A percentile compares a stretch with the other conserved stretches of the same genome.
These are phyloP conservation scores for Scopulariopsis brevicaulis DNA, from an alignment of 2,329 filamentous ascomycete genomes.

Conservation along the genomic window DNA sequence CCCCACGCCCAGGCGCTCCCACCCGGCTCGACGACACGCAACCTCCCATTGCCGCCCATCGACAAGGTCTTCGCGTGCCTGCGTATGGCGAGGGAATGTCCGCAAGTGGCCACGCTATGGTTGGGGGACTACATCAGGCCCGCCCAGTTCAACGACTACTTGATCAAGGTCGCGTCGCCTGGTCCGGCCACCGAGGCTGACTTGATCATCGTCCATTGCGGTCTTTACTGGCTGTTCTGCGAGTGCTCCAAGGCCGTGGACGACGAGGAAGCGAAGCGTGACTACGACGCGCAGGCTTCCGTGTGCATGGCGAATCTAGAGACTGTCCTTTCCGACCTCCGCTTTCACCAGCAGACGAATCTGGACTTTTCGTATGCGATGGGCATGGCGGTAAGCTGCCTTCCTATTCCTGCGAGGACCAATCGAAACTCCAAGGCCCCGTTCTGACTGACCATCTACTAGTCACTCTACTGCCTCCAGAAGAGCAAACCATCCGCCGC, in stretches of 20 bases:
- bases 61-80: conserved; percentile 7
- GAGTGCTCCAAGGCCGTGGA: conserved; percentile 9
- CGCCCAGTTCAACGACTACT: conserved; percentile 9
- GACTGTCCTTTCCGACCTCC: conserved; percentile 17
- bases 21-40: conserved; percentile 1
- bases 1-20: conserved; percentile 4
- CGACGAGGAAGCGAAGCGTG: conserved; percentile 3
- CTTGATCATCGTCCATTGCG: conserved; percentile 21
- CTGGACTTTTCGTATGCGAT: conserved; percentile 13
- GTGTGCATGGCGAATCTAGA: conserved; percentile 18
- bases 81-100: conserved; percentile 6
- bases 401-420: no score
- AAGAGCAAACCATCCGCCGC: conserved; percentile 18
- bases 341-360: conserved; percentile 17
- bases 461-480: conserved; percentile 19
- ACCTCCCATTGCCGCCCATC: conserved; percentile 8
- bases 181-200: conserved; percentile 14
- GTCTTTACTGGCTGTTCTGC: conserved; percentile 17
- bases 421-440: not conserved
- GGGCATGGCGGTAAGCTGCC: conserved; percentile 10
- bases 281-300: conserved; percentile 10
- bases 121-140: conserved; percentile 8
- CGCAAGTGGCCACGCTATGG: conserved; percentile 7
- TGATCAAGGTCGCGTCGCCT: conserved; percentile 12
- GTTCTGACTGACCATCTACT: not conserved